phyloP scores from a whole-genome alignment of 2,329 filamentous ascomycete genomes.

The Hypoxylon sp. region DNA sequence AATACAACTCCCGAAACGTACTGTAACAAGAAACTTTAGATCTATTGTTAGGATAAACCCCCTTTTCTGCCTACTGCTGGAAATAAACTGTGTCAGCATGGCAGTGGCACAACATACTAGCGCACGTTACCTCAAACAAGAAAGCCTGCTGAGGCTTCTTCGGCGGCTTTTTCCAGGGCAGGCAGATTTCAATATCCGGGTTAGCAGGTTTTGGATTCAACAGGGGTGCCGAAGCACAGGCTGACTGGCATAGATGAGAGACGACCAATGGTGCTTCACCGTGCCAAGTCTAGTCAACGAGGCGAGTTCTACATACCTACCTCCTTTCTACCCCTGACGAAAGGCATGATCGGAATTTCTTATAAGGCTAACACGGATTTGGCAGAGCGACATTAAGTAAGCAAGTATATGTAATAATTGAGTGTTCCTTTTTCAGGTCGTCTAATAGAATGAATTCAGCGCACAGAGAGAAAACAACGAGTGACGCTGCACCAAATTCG shows the following conservation, averaged over 20 bases:
- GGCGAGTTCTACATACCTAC: conserved; percentile 30
- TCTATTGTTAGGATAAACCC: too few species aligned
- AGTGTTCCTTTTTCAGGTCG: not conserved
- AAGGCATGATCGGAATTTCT: conserved; percentile 7
- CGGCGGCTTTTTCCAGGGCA: conserved; percentile 49
- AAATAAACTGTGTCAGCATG: conserved; percentile 15
- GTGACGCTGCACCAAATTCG: not conserved
- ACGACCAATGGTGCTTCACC: conserved; percentile 53
- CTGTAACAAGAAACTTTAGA: too few species aligned
- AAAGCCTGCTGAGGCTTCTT: conserved; percentile 49
- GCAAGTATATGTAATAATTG: not conserved
- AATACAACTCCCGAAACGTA: too few species aligned
- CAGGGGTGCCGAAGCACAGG: conserved; percentile 3
- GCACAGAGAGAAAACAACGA: conserved; percentile 18
- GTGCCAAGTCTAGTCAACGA: conserved; percentile 46
- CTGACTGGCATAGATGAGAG: conserved; percentile 48
- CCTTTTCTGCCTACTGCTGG: too few species aligned
- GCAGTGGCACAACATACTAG: conserved; percentile 48
- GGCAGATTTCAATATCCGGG: conserved; percentile 52
- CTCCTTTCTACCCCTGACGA: not conserved
- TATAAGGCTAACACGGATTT: conserved; percentile 12
- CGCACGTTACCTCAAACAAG: conserved; percentile 50
- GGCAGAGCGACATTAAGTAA: conserved; percentile 30
- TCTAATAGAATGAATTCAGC: conserved; percentile 24
- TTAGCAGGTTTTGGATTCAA: conserved; percentile 31